Conservation (phyloP, 106 monocot genomes). For the Chionographis japonica region DNA sequence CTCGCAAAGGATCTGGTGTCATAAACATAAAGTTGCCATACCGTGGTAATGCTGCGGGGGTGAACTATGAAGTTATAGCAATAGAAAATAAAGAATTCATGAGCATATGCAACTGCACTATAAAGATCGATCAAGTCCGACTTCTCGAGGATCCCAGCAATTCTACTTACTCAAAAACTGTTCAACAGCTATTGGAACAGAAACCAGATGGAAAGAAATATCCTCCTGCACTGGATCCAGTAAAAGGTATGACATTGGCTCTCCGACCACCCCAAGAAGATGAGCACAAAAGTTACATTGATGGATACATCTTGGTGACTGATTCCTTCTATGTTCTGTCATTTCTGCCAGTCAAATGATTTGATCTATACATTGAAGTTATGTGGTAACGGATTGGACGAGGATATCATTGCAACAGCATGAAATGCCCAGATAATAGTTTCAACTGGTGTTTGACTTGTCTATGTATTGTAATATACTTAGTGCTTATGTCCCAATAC, state of each 20-base stretch:
- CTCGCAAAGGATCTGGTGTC: conserved; percentile 66
- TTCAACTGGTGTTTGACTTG: too few species aligned
- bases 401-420: too few species aligned
- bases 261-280: background rate
- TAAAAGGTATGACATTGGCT: conserved; percentile 59
- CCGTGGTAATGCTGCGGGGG: conserved; percentile 63
- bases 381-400: too few species aligned
- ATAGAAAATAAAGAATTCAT: conserved; percentile 71
- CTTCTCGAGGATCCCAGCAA: conserved; percentile 82
- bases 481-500: too few species aligned
- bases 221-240: conserved; percentile 76
- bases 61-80: conserved; percentile 65
- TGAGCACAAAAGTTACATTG: background rate
- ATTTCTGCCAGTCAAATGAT: too few species aligned
- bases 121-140: conserved; percentile 83
- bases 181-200: conserved; percentile 62
- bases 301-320: background rate
- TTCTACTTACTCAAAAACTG: conserved; percentile 74
- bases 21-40: conserved; percentile 82
- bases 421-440: too few species aligned
- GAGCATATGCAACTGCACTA: conserved; percentile 70
- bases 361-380: too few species aligned
- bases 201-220: conserved; percentile 47
- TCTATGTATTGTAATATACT: too few species aligned
- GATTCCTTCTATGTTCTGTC: too few species aligned